These are phyloP conservation scores for Ajuga reptans DNA, from an alignment of 305 asterid species.

Conservation along the genomic window DNA sequence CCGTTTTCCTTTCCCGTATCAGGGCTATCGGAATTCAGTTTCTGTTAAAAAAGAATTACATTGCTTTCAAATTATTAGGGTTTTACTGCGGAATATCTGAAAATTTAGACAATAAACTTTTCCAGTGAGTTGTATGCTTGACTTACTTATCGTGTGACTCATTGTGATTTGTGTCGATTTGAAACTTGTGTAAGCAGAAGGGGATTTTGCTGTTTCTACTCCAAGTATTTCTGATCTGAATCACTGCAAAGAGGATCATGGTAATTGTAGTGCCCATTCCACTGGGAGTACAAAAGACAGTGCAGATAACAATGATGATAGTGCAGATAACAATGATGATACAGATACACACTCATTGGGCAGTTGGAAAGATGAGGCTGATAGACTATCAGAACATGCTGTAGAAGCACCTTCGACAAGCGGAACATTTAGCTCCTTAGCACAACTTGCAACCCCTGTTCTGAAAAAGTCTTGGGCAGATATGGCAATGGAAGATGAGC, in stretches of 20 bases:
- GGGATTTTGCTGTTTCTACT: constrained; percentile 26
- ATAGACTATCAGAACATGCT: constrained; percentile 29
- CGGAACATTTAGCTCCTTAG: constrained; percentile 29
- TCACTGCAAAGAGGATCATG: constrained; percentile 31
- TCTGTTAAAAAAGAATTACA: background rate
- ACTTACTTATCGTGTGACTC: background rate
- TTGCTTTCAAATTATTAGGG: background rate
- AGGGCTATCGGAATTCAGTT: background rate
- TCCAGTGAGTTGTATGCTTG: background rate
- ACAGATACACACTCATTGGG: constrained; percentile 58
- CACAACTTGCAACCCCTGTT: constrained; percentile 30
- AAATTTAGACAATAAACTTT: background rate
- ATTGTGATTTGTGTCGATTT: background rate
- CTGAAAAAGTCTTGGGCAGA: constrained; percentile 92
- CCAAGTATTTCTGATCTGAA: constrained; percentile 23
- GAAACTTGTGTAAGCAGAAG: constrained; percentile 23
- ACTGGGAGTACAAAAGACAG: constrained; percentile 36
- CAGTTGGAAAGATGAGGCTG: constrained; percentile 59
- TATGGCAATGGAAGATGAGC: constrained; percentile 87
- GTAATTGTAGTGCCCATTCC: constrained; percentile 38
- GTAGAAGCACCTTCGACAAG: constrained; percentile 30
- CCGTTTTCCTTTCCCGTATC: background rate
- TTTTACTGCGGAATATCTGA: background rate
- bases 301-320: constrained; percentile 37
- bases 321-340: constrained; percentile 42